phyloP scores from a whole-genome alignment of 1,284 basidiomycete genomes.

The Pseudozyma flocculosa region DNA sequence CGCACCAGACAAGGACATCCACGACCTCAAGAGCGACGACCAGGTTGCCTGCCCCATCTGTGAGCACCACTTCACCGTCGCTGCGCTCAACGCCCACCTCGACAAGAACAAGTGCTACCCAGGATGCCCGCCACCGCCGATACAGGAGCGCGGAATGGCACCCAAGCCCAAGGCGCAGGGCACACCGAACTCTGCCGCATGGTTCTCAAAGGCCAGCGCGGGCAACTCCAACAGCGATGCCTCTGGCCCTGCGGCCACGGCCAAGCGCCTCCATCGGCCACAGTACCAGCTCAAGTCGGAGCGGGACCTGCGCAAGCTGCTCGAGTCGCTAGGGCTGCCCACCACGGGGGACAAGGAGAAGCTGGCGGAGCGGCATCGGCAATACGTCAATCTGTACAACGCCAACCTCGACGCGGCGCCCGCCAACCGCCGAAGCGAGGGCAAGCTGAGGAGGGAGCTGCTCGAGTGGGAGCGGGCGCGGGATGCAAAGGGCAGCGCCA shows the following conservation, averaged over 20 bases:
- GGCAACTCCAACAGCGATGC: constrained; percentile 5
- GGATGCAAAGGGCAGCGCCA: constrained; percentile 15
- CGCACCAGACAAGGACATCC: constrained; percentile 5
- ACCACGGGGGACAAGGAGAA: constrained; percentile 35
- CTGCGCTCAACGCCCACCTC: constrained; percentile 46
- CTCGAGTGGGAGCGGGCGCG: constrained; percentile 40
- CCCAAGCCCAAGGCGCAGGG: constrained; percentile 5
- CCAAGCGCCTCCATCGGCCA: constrained; percentile 41
- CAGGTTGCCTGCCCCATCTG: constrained; percentile 49
- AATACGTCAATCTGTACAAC: constrained; percentile 55
- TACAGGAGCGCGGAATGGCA: constrained; percentile 22
- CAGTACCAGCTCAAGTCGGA: constrained; percentile 46
- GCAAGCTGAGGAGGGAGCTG: constrained; percentile 35
- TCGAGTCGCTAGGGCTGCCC: constrained; percentile 31
- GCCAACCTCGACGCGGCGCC: constrained; percentile 52
- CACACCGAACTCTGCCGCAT: constrained; percentile 8
- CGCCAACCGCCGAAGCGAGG: constrained; percentile 19
- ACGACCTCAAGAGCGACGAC: constrained; percentile 24
- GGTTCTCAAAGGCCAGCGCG: constrained; percentile 14
- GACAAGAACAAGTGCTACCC: constrained; percentile 32
- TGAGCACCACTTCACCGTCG: constrained; percentile 35
- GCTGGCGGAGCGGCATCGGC: constrained; percentile 45
- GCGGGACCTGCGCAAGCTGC: constrained; percentile 42
- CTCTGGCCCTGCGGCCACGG: constrained; percentile 8
- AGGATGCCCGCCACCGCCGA: constrained; percentile 30